phyloP scores from a whole-genome alignment of 345 rosid species.

The Populus simonii region DNA sequence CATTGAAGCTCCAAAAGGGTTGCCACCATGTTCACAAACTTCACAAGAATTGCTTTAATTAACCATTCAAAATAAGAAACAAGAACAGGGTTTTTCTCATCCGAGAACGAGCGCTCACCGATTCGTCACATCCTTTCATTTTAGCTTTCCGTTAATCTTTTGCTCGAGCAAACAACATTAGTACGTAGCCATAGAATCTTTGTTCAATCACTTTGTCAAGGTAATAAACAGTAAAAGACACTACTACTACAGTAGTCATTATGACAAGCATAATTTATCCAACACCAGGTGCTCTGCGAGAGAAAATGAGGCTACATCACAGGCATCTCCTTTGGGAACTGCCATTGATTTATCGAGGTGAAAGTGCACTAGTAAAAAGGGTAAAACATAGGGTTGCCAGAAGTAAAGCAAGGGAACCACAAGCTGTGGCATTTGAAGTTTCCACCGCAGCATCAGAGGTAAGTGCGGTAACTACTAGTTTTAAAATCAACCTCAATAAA shows the following conservation, averaged over 20 bases:
- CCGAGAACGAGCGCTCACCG: not conserved
- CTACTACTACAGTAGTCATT: not conserved
- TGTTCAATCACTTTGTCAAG: not conserved
- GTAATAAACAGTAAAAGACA: not conserved
- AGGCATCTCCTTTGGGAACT: slow-evolving; percentile 4
- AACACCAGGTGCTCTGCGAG: not conserved
- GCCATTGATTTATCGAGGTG: not conserved
- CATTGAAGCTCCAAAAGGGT: slow-evolving; percentile 9
- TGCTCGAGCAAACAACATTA: too few species aligned
- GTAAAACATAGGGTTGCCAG: slow-evolving; percentile 1
- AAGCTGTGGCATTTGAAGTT: slow-evolving; percentile 19
- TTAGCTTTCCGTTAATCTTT: not conserved
- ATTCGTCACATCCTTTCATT: not conserved
- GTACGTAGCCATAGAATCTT: not conserved
- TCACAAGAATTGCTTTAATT: too few species aligned
- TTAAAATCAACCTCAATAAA: not conserved
- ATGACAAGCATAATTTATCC: slow-evolving; percentile 11
- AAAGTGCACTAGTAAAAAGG: not conserved
- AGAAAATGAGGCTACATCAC: slow-evolving; percentile 4
- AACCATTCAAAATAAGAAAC: too few species aligned
- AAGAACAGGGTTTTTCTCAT: too few species aligned
- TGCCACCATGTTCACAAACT: too few species aligned
- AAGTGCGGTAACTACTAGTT: not conserved
- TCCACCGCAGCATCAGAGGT: slow-evolving; percentile 14
- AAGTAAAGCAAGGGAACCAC: not conserved